Evolutionary conservation across 352 stramenopile species (phyloP).

Genomic region (Pythium biforme): DNA sequence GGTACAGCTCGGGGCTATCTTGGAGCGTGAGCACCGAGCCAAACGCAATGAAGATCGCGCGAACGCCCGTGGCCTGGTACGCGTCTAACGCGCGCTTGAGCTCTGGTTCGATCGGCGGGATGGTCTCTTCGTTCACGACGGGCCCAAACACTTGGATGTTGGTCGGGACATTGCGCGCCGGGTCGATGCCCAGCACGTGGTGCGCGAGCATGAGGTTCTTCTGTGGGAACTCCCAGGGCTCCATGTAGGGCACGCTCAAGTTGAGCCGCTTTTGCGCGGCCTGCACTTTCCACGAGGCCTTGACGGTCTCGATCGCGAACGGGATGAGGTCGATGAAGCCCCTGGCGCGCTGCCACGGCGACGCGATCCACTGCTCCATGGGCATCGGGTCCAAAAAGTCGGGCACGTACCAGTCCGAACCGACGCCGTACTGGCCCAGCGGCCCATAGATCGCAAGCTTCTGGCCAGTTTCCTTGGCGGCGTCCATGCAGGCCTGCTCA

Average conservation of each 20-base stretch:
- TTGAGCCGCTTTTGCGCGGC: slow-evolving; percentile 24
- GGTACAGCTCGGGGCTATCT: slow-evolving; percentile 26
- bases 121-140: slow-evolving; percentile 26
- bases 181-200: slow-evolving; percentile 27
- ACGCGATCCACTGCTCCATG: slow-evolving; percentile 29
- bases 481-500: slow-evolving; percentile 29
- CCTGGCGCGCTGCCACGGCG: slow-evolving; percentile 25
- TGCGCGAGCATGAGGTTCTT: slow-evolving; percentile 31
- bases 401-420: slow-evolving; percentile 26
- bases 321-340: slow-evolving; percentile 25
- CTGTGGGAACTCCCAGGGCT: slow-evolving; percentile 28
- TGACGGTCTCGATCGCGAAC: slow-evolving; percentile 23
- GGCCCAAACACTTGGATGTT: slow-evolving; percentile 29
- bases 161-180: slow-evolving; percentile 23
- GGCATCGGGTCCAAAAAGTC: slow-evolving; percentile 29
- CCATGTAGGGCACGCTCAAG: slow-evolving; percentile 26
- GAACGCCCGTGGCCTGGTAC: slow-evolving; percentile 11
- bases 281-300: slow-evolving; percentile 27
- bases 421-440: slow-evolving; percentile 26
- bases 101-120: slow-evolving; percentile 26
- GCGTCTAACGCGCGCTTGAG: slow-evolving; percentile 18
- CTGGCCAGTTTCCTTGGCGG: slow-evolving; percentile 20
- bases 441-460: slow-evolving; percentile 28
- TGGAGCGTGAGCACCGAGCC: slow-evolving; percentile 27
- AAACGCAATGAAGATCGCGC: slow-evolving; percentile 25